Evolutionary conservation across 768 basidiomycete species (phyloP), one percentile per base, ranked within the genome.

Genomic region (Austroboletus eburneus): DNA sequence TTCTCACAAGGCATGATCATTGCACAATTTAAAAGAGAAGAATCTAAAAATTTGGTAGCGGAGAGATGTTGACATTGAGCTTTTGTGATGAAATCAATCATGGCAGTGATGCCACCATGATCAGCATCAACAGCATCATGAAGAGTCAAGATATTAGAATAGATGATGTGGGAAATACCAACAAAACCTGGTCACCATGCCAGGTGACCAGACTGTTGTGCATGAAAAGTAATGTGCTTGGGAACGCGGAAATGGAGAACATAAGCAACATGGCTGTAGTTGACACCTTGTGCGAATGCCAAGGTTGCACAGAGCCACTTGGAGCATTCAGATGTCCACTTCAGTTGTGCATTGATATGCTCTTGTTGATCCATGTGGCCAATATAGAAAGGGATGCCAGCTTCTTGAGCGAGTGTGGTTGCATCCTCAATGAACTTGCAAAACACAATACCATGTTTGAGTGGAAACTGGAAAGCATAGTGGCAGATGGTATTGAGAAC

Each of bases 231-330:
- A 7, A 38, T 42, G 10, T 50, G 49, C 49, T 50, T 50, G 1
- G 40, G 45, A 2, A 50, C 29, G 1, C 35, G 27, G n/a, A 24
- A 47, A n/a, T 47, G 50, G 3, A 51, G 3, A 4, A 51, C 41
- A 10, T 48, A 48, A 5, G 46, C 43, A 1, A 51, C 29, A 17
- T 48, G 35, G 0, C 50, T 5, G 1, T 51, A 51, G 9, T 48
- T 36, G 21, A 48, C 43, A 6, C 50, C 50, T 17, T 51, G 50
- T 1, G 50, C 46, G 20, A 51, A 51, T 1, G 46, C 36, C 0
- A 37, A 51, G 3, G 37, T 51, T 0, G 46, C 46, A 34, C 36
- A 50, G n/a, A 46, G 27, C 49, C 49, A 50, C 33, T 17, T n/a
- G 3, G 46, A 47, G 4, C 4, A 1, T 4, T 40, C 33, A 2